These are phyloP conservation scores for Syzygium malaccense DNA, from an alignment of 441 rosid genomes.

Conservation along the genomic window DNA sequence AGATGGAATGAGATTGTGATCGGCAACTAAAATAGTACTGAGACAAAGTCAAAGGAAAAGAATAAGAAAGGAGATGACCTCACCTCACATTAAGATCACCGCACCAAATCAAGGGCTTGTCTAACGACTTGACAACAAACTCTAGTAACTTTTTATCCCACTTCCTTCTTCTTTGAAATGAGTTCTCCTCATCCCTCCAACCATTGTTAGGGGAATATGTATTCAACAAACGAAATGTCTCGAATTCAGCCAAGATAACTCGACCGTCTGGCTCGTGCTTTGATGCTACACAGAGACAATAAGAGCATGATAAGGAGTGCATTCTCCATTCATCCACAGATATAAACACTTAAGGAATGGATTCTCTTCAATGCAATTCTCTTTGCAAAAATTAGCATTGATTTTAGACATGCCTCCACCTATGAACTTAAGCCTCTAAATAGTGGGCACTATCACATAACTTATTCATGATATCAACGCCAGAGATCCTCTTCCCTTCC, in stretches of 20 bases:
- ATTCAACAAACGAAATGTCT: slow-evolving; percentile 63
- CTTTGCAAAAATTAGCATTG: background rate
- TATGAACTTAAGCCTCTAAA: background rate
- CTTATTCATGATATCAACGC: background rate
- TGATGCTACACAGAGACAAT: slow-evolving; percentile 37
- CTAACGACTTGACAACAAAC: slow-evolving; percentile 54
- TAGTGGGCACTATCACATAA: background rate
- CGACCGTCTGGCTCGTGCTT: slow-evolving; percentile 96
- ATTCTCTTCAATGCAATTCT: background rate
- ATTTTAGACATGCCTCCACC: background rate
- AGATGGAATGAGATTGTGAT: background rate
- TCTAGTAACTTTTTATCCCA: slow-evolving; percentile 92
- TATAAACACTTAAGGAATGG: background rate
- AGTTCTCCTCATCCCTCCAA: slow-evolving; percentile 94
- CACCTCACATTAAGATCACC: slow-evolving; percentile 97
- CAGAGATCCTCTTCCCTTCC: background rate
- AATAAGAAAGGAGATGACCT: background rate
- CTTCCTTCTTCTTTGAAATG: slow-evolving; percentile 91
- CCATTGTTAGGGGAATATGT: slow-evolving; percentile 96
- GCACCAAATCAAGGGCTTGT: slow-evolving; percentile 95
- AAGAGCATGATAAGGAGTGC: background rate
- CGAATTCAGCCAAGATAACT: slow-evolving; percentile 88
- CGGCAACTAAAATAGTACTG: background rate
- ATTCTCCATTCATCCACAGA: background rate
- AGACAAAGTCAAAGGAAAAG: background rate